phyloP scores from a whole-genome alignment of 148 eudicot species.

The Fagopyrum tataricum region DNA sequence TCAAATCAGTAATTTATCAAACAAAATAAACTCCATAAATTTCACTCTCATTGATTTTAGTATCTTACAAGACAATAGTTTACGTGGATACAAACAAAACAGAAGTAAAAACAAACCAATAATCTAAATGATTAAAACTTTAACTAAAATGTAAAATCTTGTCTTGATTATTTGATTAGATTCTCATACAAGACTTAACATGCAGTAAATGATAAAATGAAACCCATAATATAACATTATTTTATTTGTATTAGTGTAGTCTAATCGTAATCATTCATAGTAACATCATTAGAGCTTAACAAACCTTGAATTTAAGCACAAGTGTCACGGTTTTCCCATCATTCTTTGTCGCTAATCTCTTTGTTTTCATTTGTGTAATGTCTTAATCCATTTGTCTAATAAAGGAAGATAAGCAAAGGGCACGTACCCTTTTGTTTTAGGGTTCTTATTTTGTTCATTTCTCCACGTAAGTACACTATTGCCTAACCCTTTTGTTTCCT shows the following conservation, averaged over 20 bases:
- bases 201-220: not conserved
- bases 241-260: not conserved
- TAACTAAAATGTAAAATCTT: not conserved
- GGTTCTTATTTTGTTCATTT: not conserved
- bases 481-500: not conserved
- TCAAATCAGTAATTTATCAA: too few relatives aligned
- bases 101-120: not conserved
- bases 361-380: not conserved
- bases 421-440: not conserved
- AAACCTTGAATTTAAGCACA: not conserved
- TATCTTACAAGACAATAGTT: too few relatives aligned
- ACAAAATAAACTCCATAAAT: too few relatives aligned
- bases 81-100: not conserved
- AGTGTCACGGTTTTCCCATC: not conserved
- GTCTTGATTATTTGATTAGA: not conserved
- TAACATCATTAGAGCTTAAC: not conserved
- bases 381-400: not conserved
- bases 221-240: not conserved
- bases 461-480: not conserved
- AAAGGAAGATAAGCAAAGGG: not conserved
- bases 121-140: not conserved
- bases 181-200: not conserved
- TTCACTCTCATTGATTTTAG: too few relatives aligned
- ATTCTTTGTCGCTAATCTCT: not conserved
- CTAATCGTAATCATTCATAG: slow-evolving; percentile 6